Evolutionary conservation across 805 yeast species (phyloP).

Genomic region (Saccharomycopsis synnaedendra): DNA sequence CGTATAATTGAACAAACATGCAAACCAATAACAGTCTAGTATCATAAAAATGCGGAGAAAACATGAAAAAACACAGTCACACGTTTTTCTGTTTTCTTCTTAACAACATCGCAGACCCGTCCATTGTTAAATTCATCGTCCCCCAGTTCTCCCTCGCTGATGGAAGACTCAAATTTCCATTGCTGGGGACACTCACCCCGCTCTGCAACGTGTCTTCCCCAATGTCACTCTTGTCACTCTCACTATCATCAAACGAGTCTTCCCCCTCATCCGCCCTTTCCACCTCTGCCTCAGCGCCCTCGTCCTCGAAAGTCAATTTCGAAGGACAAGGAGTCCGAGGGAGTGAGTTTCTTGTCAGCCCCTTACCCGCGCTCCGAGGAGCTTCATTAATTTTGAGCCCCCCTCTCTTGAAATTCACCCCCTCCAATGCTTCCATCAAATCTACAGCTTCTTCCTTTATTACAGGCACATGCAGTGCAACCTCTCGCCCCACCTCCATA

Average conservation of each 20-base stretch:
- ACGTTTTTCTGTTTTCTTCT: no score
- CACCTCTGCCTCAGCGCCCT: constrained; percentile 9
- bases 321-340: constrained; percentile 15
- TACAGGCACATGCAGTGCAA: not conserved
- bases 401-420: constrained; percentile 1
- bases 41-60: no score
- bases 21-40: no score
- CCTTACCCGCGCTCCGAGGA: not conserved
- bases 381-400: not conserved
- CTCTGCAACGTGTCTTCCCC: not conserved
- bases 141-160: not conserved
- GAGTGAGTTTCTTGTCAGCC: constrained; percentile 3
- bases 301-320: constrained; percentile 2
- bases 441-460: not conserved
- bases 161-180: not conserved
- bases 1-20: no score
- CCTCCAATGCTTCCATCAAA: constrained; percentile 8
- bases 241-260: not conserved
- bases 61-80: no score
- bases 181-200: not conserved
- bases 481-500: constrained; percentile 12
- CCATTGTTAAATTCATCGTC: not conserved
- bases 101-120: not conserved
- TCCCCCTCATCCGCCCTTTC: constrained; percentile 7
- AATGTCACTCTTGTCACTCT: not conserved